Evolutionary conservation across 495 filamentous ascomycete genomes (phyloP).

Genomic region (Rhypophila decipiens): DNA sequence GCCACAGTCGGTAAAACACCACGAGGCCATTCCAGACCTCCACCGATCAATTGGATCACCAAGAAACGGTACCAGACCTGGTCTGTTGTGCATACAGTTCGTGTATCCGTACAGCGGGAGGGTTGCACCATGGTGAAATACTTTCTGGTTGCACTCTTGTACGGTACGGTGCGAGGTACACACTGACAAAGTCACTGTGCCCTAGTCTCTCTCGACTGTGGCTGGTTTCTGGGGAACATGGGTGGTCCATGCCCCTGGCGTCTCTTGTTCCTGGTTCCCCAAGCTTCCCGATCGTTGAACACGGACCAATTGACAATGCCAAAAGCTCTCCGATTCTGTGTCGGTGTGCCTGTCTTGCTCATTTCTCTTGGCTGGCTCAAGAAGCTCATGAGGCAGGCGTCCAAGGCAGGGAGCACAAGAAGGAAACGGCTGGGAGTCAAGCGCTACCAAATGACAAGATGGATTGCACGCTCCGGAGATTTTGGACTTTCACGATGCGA

Average conservation of each 20-base stretch:
- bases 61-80: not conserved
- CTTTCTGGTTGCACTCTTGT: not conserved
- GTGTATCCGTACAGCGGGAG: too few species aligned
- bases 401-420: too few species aligned
- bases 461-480: too few species aligned
- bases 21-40: constrained; percentile 13
- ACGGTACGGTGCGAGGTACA: too few species aligned
- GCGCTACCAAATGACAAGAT: too few species aligned
- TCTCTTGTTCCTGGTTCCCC: not conserved
- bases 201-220: not conserved
- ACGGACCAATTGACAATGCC: not conserved
- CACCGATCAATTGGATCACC: not conserved
- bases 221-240: not conserved
- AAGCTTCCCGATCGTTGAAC: not conserved
- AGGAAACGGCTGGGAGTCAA: too few species aligned
- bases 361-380: too few species aligned
- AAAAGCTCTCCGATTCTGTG: too few species aligned
- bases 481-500: too few species aligned
- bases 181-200: too few species aligned
- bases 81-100: not conserved
- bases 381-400: too few species aligned
- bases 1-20: constrained; percentile 17
- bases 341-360: too few species aligned
- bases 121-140: not conserved
- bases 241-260: not conserved